phyloP scores from a whole-genome alignment of 768 basidiomycete genomes.

The Tulasnella sp. region DNA sequence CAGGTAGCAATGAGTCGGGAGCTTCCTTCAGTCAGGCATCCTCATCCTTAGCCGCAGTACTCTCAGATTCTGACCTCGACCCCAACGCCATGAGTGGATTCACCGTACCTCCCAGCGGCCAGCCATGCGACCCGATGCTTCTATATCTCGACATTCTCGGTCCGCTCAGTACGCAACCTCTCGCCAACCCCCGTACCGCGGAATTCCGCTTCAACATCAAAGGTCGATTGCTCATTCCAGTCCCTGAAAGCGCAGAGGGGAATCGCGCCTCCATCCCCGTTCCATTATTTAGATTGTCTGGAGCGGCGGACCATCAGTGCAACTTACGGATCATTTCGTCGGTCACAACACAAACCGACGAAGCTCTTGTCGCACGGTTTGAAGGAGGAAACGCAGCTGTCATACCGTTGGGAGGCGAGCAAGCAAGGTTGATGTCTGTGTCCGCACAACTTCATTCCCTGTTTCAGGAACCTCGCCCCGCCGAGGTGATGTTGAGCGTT shows the following conservation, averaged over 20 bases:
- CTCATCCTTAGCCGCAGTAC: neutral
- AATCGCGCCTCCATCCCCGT: neutral
- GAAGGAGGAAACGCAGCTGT: neutral
- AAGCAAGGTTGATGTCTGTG: too few relatives aligned
- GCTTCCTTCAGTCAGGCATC: neutral
- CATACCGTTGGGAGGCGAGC: too few relatives aligned
- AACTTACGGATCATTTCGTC: neutral
- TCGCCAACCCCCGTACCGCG: slow-evolving; percentile 6
- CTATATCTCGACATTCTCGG: slow-evolving; percentile 2
- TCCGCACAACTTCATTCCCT: too few relatives aligned
- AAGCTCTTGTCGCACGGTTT: neutral
- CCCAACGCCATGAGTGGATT: neutral
- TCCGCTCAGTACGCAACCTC: neutral
- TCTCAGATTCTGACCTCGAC: neutral
- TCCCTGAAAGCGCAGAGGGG: neutral
- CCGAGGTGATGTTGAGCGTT: too few relatives aligned
- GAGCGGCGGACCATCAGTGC: neutral
- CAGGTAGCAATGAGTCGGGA: neutral
- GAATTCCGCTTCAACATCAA: neutral
- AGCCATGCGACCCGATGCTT: neutral
- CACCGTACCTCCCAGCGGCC: neutral
- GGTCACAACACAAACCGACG: too few relatives aligned
- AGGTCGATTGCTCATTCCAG: neutral
- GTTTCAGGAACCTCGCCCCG: too few relatives aligned
- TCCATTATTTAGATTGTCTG: slow-evolving; percentile 1